phyloP scores from a whole-genome alignment of 257 asterid species.

The Rhazya stricta region DNA sequence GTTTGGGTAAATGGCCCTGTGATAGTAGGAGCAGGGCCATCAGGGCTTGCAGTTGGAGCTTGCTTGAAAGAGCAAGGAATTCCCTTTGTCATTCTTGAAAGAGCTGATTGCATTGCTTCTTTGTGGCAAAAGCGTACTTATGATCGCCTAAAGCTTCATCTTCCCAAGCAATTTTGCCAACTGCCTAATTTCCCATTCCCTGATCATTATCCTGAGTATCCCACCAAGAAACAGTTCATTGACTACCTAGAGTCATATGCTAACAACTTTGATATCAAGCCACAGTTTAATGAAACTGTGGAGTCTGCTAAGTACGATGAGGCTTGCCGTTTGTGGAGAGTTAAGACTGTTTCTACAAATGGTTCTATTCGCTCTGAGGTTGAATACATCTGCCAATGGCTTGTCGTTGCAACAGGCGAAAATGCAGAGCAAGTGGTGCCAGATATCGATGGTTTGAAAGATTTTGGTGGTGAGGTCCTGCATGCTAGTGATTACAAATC shows the following conservation, averaged over 20 bases:
- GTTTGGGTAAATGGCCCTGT: slow-evolving; percentile 90
- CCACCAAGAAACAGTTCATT: slow-evolving; percentile 61
- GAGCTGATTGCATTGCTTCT: slow-evolving; percentile 83
- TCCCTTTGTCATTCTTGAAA: slow-evolving; percentile 62
- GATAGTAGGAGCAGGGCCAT: slow-evolving; percentile 89
- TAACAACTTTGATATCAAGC: slow-evolving; percentile 42
- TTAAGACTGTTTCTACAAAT: slow-evolving; percentile 31
- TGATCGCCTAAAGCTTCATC: slow-evolving; percentile 77
- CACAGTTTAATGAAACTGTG: slow-evolving; percentile 66
- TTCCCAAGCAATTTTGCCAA: slow-evolving; percentile 77
- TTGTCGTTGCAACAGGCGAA: slow-evolving; percentile 88
- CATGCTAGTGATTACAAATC: slow-evolving; percentile 79
- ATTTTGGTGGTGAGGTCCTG: slow-evolving; percentile 62
- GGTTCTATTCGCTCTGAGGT: slow-evolving; percentile 36
- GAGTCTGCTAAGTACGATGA: slow-evolving; percentile 74
- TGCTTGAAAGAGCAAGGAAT: slow-evolving; percentile 65
- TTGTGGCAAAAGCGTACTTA: slow-evolving; percentile 87
- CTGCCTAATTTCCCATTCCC: slow-evolving; percentile 70
- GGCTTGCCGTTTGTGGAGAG: slow-evolving; percentile 59
- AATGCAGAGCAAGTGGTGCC: slow-evolving; percentile 73
- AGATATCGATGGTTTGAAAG: slow-evolving; percentile 58
- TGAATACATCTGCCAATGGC: slow-evolving; percentile 81
- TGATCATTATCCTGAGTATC: slow-evolving; percentile 74
- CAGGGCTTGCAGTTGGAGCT: slow-evolving; percentile 91
- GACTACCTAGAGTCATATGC: slow-evolving; percentile 70